Evolutionary conservation across 257 asterid species (phyloP), one percentile per base, ranked within the genome.

Genomic region (Nicotiana sylvestris): DNA sequence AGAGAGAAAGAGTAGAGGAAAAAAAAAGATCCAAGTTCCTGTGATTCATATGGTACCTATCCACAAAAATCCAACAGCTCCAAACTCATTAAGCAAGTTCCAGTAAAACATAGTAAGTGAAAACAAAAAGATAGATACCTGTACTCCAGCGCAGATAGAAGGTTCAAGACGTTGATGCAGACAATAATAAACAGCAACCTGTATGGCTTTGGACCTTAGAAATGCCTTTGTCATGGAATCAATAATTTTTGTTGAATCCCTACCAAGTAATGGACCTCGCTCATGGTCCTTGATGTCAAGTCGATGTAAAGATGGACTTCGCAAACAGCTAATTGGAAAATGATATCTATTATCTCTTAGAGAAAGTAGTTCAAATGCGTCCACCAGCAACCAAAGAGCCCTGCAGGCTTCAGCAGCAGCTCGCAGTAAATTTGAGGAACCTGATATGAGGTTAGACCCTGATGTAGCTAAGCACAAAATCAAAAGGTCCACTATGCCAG

Each of bases 381-480:
- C 96, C 35, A 96, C 82, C 82, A 96, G 93, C 69, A 90, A 91
- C 98, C 97, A 93, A 86, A 88, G 88, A 61, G 92, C 97, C 87
- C 93, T 86, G 89, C 97, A 96, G 80, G 95, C 95, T 90, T 96
- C 99, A 86, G 94, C 95, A 66, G 97, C 97, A 90, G 97, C 97
- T 87, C 97, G 93, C 88, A 93, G 81, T 88, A 93, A 88, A 89
- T 85, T 88, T 81, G 97, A 92, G 66, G 99, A 93, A 81, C 97
- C 98, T 85, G 98, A 91, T 87, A 91, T 90, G 86, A 91, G 92
- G 87, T 93, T 93, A 82, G 89, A 83, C 81, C 99, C 99, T 74
- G 94, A 96, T 64, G 97, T 89, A 85, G 91, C 98, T 91, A 96
- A 86, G 93, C 97, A 91, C 87, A 88, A 84, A 86, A 91, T 92